Conservation (phyloP, 306 rosid species). For the Glycyrrhiza uralensis region DNA sequence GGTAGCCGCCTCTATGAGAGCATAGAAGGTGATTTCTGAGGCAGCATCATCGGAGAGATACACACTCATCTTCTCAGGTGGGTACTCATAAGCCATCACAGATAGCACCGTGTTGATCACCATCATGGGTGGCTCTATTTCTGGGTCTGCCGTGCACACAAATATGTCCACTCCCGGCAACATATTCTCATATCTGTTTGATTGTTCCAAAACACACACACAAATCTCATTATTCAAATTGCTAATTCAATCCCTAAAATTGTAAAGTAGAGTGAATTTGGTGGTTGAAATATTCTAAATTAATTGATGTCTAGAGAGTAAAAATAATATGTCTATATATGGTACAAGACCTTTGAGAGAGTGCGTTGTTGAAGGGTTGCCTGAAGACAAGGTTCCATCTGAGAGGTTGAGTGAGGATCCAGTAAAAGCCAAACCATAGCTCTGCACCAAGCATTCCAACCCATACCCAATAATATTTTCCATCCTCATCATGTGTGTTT, state of each 20-base stretch:
- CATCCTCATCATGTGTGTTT: constrained; percentile 32
- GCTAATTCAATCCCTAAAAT: no score
- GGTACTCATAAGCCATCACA: constrained; percentile 76
- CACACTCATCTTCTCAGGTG: constrained; percentile 62
- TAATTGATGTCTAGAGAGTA: no score
- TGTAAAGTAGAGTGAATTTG: no score
- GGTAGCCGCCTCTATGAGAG: constrained; percentile 52
- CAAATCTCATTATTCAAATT: no score
- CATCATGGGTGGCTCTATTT: constrained; percentile 70
- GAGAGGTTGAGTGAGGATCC: constrained; percentile 63
- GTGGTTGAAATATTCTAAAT: no score
- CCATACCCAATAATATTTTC: constrained; percentile 58
- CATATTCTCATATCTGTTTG: constrained; percentile 49
- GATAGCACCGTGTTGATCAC: constrained; percentile 75
- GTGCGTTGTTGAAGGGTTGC: constrained; percentile 49
- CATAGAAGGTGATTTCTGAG: constrained; percentile 63
- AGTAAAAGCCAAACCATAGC: constrained; percentile 78
- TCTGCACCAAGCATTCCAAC: constrained; percentile 63
- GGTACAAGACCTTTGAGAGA: constrained; percentile 72
- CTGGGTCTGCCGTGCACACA: constrained; percentile 87
- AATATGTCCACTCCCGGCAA: constrained; percentile 71
- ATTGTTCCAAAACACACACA: background rate
- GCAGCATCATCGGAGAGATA: constrained; percentile 84
- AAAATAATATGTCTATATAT: no score
- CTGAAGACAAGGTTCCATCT: constrained; percentile 65